These are phyloP conservation scores for Papiliotrema laurentii DNA, from an alignment of 1,284 basidiomycete genomes.

Conservation along the genomic window DNA sequence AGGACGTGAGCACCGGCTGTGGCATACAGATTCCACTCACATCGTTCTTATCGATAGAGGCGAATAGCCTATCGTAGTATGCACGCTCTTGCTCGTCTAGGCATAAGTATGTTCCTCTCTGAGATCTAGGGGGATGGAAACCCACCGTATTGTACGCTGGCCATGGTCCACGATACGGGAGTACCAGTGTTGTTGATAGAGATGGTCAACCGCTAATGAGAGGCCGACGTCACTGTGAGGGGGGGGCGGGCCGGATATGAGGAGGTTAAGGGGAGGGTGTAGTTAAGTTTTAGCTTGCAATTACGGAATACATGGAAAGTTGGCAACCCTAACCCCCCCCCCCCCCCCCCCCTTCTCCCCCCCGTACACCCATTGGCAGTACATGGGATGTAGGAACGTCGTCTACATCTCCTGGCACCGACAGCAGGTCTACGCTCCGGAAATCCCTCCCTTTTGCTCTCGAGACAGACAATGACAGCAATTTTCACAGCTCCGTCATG, in stretches of 20 bases:
- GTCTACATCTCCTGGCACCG: no score
- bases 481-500: slow-evolving; percentile 27
- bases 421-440: no score
- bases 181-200: not conserved
- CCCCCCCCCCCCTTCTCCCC: not conserved
- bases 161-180: not conserved
- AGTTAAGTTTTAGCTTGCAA: no score
- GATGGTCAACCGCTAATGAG: not conserved
- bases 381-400: not conserved
- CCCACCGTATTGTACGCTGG: no score
- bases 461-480: not conserved
- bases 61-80: slow-evolving; percentile 46
- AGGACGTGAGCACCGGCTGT: not conserved
- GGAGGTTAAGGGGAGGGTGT: not conserved
- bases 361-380: not conserved
- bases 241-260: not conserved
- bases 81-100: slow-evolving; percentile 39
- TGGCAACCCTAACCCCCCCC: not conserved
- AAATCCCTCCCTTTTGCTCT: no score
- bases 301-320: no score
- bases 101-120: no score
- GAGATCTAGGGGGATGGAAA: no score
- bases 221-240: not conserved
- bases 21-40: slow-evolving; percentile 9
- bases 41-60: slow-evolving; percentile 39